Conservation (phyloP, 768 basidiomycete genomes). For the Trametes cinnabarina region DNA sequence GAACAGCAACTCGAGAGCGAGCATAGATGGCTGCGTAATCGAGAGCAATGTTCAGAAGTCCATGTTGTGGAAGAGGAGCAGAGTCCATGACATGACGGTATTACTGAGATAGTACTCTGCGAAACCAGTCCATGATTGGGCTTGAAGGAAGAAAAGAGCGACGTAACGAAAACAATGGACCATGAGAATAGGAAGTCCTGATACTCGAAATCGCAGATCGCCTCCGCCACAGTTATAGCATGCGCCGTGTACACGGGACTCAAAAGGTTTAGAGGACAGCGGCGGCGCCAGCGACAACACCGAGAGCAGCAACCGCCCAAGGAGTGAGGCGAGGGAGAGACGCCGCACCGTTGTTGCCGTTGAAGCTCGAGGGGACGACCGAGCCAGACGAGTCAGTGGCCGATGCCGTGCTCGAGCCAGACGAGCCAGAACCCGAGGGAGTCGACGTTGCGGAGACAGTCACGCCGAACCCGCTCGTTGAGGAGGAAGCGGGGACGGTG, state of each 20-base stretch:
- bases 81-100: constrained; percentile 10
- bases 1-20: neutral
- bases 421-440: constrained; percentile 9
- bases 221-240: neutral
- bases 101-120: constrained; percentile 10
- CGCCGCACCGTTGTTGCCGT: constrained; percentile 31
- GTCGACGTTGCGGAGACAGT: constrained; percentile 15
- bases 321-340: constrained; percentile 29
- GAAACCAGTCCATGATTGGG: constrained; percentile 2
- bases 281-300: constrained; percentile 47
- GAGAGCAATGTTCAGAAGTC: constrained; percentile 13
- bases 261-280: constrained; percentile 39
- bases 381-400: constrained; percentile 30
- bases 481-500: neutral
- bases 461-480: constrained; percentile 19
- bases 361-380: constrained; percentile 32
- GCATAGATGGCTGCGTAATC: neutral
- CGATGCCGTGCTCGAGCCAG: constrained; percentile 23
- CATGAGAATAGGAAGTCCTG: neutral
- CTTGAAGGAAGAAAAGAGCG: neutral
- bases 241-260: too few relatives aligned
- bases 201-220: neutral
- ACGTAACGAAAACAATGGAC: neutral
- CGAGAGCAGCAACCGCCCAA: constrained; percentile 36
- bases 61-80: neutral